Evolutionary conservation across 805 yeast genomes (phyloP).

Genomic region (Kockiozyma suomiensis): DNA sequence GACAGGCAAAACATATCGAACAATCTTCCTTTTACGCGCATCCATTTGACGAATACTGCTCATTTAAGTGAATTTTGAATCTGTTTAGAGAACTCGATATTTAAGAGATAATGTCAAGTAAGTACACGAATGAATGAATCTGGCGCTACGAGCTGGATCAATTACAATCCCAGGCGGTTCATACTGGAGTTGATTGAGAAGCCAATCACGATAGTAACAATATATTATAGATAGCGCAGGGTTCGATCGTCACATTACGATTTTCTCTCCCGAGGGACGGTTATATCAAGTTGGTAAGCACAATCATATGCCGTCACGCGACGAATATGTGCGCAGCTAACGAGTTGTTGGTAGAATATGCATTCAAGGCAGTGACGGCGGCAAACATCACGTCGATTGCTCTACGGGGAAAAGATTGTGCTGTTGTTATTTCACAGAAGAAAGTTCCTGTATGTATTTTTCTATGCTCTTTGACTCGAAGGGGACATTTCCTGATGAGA

Average conservation of each 20-base stretch:
- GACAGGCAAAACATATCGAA: too few species aligned
- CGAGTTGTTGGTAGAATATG: slow-evolving; percentile 76
- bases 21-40: too few species aligned
- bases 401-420: slow-evolving; percentile 80
- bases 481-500: background rate
- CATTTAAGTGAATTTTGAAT: background rate
- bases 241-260: slow-evolving; percentile 97
- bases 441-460: slow-evolving; percentile 74
- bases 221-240: slow-evolving; percentile 56
- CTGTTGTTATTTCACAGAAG: slow-evolving; percentile 90
- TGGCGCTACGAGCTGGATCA: background rate
- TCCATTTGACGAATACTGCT: background rate
- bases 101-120: slow-evolving; percentile 7
- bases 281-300: slow-evolving; percentile 73
- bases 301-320: background rate
- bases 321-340: too few species aligned
- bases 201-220: background rate
- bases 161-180: too few species aligned
- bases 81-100: too few species aligned
- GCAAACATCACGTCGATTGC: slow-evolving; percentile 89
- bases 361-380: slow-evolving; percentile 93
- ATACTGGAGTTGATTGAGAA: too few species aligned
- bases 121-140: background rate
- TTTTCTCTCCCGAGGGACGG: slow-evolving; percentile 98
- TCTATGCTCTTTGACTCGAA: background rate